These are phyloP conservation scores for Hypoxylon lienhwacheense DNA, from an alignment of 495 filamentous ascomycete species.

Conservation along the genomic window DNA sequence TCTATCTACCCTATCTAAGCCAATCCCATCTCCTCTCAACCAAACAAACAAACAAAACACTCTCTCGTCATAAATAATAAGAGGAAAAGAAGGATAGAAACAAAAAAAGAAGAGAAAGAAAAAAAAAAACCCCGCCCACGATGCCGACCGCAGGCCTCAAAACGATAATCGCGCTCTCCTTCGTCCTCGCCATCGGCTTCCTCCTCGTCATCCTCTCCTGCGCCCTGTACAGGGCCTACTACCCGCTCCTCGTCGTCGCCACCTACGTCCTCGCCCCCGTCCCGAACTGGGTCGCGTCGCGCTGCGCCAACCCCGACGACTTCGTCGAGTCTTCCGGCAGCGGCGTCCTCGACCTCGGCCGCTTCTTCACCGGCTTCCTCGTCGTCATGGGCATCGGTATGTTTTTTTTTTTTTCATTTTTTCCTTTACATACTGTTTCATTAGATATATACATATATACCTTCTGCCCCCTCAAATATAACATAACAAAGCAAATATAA, in stretches of 20 bases:
- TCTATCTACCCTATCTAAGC: too few species aligned
- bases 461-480: too few species aligned
- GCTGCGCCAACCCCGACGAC: slow-evolving; percentile 91
- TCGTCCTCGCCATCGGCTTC: slow-evolving; percentile 98
- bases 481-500: too few species aligned
- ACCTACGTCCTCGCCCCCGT: slow-evolving; percentile 93
- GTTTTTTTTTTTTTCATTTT: slow-evolving; percentile 39
- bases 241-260: slow-evolving; percentile 88
- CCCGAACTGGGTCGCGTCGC: slow-evolving; percentile 91
- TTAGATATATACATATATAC: too few species aligned
- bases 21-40: too few species aligned
- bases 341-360: slow-evolving; percentile 84
- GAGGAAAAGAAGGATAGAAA: not conserved
- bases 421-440: not conserved
- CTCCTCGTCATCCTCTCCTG: slow-evolving; percentile 98
- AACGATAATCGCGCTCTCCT: slow-evolving; percentile 98
- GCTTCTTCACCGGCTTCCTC: slow-evolving; percentile 93
- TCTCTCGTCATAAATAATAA: too few species aligned
- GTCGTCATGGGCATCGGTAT: slow-evolving; percentile 98
- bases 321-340: slow-evolving; percentile 85
- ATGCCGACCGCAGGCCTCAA: slow-evolving; percentile 89
- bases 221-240: slow-evolving; percentile 90
- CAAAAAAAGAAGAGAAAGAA: not conserved
- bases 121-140: slow-evolving; percentile 36
- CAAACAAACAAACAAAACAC: too few species aligned